A percentile compares a stretch with the other conserved stretches of the same genome.
phyloP scores from a whole-genome alignment of 148 eudicot species.

The Rheum nobile region DNA sequence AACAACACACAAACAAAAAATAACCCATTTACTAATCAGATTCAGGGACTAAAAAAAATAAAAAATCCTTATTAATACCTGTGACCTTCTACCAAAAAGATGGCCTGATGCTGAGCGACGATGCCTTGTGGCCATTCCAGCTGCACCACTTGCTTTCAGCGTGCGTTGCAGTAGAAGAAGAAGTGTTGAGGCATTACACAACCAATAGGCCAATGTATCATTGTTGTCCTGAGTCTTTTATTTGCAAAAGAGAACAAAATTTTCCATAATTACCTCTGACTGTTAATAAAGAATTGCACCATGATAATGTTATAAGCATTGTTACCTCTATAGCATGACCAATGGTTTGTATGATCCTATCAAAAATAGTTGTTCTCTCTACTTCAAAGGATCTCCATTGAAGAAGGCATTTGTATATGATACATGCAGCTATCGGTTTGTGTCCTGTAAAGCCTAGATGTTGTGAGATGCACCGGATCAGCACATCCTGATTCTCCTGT shows the following conservation, averaged over 20 bases:
- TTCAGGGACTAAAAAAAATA: neutral
- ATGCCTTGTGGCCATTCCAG: slow-evolving; percentile 79
- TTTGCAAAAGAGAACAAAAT: slow-evolving; percentile 6
- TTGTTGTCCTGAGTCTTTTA: slow-evolving; percentile 82
- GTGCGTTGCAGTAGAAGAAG: slow-evolving; percentile 84
- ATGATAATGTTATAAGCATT: neutral
- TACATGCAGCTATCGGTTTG: slow-evolving; percentile 91
- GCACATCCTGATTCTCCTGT: slow-evolving; percentile 82
- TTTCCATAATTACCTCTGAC: neutral
- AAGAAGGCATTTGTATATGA: slow-evolving; percentile 85
- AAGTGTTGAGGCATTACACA: slow-evolving; percentile 91
- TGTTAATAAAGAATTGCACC: neutral
- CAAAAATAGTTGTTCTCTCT: slow-evolving; percentile 86
- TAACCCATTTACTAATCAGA: neutral
- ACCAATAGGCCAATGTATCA: slow-evolving; percentile 84
- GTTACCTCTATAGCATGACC: slow-evolving; percentile 91
- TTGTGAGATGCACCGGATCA: slow-evolving; percentile 64
- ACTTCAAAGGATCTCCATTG: slow-evolving; percentile 99
- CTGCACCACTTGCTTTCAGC: slow-evolving; percentile 86
- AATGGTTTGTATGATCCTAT: slow-evolving; percentile 79
- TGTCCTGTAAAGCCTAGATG: slow-evolving; percentile 71
- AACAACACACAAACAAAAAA: neutral
- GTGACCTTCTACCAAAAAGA: slow-evolving; percentile 73
- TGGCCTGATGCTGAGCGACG: slow-evolving; percentile 83
- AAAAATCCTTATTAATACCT: slow-evolving; percentile 22